Evolutionary conservation across 2,329 filamentous ascomycete species (phyloP).

Genomic region (Massarina eburnea): DNA sequence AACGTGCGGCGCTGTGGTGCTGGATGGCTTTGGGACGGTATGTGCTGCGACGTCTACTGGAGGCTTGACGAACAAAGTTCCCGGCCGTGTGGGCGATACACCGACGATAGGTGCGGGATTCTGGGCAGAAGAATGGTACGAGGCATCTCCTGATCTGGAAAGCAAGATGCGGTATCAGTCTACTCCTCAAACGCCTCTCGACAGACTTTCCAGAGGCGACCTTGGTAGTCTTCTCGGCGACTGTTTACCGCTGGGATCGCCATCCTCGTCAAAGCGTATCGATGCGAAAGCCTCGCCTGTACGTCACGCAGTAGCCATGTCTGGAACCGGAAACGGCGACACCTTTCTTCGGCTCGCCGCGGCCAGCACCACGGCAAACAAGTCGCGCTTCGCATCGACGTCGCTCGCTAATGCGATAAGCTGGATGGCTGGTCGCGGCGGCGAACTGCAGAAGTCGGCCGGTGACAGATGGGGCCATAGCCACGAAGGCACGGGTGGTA

Average conservation of each 20-base stretch:
- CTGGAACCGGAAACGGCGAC: slow-evolving; percentile 86
- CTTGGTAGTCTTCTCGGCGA: slow-evolving; percentile 58
- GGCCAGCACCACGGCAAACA: slow-evolving; percentile 70
- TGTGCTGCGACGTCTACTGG: slow-evolving; percentile 70
- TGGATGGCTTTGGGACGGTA: slow-evolving; percentile 74
- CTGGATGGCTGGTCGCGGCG: slow-evolving; percentile 68
- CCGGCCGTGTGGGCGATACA: slow-evolving; percentile 83
- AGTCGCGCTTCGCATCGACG: slow-evolving; percentile 63
- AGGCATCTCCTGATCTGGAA: slow-evolving; percentile 32
- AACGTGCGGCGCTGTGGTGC: slow-evolving; percentile 78
- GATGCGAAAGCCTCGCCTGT: slow-evolving; percentile 6
- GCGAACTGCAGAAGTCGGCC: slow-evolving; percentile 74
- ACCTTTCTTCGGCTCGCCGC: slow-evolving; percentile 76
- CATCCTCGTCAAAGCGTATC: slow-evolving; percentile 4
- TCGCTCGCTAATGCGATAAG: slow-evolving; percentile 61
- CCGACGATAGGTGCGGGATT: slow-evolving; percentile 82
- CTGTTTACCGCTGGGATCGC: slow-evolving; percentile 56
- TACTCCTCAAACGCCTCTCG: slow-evolving; percentile 16
- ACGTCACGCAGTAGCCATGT: slow-evolving; percentile 59
- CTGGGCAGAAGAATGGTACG: slow-evolving; percentile 83
- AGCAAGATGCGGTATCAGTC: slow-evolving; percentile 22
- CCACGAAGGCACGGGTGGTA: slow-evolving; percentile 80
- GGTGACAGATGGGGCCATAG: slow-evolving; percentile 71
- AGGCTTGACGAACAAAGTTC: slow-evolving; percentile 85
- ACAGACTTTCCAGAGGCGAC: slow-evolving; percentile 34